Percentiles rank a stretch among this genome's conserved stretches.
These are phyloP conservation scores for Clausena lansium DNA, from an alignment of 345 rosid species.

Conservation along the genomic window DNA sequence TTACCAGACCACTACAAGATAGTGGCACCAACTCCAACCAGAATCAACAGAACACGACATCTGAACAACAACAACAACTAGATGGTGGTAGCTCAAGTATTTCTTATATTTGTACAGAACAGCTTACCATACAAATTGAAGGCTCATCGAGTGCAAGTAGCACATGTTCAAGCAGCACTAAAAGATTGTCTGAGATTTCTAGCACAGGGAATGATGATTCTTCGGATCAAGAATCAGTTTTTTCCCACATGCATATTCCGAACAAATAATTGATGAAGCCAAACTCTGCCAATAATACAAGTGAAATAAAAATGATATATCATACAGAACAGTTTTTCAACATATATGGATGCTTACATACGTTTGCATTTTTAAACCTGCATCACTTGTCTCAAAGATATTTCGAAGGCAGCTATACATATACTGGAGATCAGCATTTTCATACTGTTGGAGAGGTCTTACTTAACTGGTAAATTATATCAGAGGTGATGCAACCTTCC, in stretches of 20 bases:
- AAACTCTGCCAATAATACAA: background rate
- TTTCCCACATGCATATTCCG: background rate
- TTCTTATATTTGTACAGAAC: background rate
- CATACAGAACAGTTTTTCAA: background rate
- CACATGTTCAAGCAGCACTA: background rate
- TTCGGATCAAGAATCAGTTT: conserved; percentile 8
- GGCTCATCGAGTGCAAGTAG: conserved; percentile 10
- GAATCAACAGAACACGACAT: background rate
- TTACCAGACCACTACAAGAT: background rate
- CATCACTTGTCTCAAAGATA: background rate
- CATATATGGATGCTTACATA: background rate
- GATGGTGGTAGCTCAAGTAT: background rate
- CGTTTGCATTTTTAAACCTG: background rate
- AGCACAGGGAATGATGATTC: background rate
- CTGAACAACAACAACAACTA: conserved; percentile 14
- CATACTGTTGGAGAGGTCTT: background rate
- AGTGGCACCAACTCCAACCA: background rate
- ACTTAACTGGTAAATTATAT: background rate
- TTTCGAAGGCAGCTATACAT: background rate
- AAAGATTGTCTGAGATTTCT: conserved; percentile 2
- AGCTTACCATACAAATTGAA: conserved; percentile 12
- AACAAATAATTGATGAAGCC: background rate
- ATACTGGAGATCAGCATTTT: background rate
- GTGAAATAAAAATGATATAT: background rate
- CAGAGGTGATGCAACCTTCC: background rate